phyloP scores from a whole-genome alignment of 257 asterid genomes.

The Thymus mandschuricus region DNA sequence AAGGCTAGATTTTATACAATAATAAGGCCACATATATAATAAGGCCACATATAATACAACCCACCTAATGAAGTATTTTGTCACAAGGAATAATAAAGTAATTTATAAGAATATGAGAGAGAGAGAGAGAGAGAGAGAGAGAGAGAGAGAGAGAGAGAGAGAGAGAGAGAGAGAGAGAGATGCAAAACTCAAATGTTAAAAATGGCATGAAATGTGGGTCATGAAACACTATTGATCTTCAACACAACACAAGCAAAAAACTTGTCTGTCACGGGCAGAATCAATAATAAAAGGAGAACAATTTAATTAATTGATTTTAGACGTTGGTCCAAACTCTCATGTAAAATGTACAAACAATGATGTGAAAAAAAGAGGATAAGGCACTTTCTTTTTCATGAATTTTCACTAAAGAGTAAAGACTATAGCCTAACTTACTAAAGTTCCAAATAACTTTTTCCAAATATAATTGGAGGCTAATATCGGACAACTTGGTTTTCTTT shows the following conservation, averaged over 20 bases:
- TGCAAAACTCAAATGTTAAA: constrained; percentile 19
- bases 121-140: not conserved
- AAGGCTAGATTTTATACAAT: too few species aligned
- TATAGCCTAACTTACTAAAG: constrained; percentile 46
- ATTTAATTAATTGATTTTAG: not conserved
- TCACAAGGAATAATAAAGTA: too few species aligned
- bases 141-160: not conserved
- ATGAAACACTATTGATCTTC: constrained; percentile 26
- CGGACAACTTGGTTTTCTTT: not conserved
- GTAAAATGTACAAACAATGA: constrained; percentile 23
- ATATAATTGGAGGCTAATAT: constrained; percentile 23
- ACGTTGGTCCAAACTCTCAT: constrained; percentile 38
- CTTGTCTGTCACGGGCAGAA: constrained; percentile 62
- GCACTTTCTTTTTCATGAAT: constrained; percentile 12
- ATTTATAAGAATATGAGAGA: not conserved
- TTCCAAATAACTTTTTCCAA: constrained; percentile 27
- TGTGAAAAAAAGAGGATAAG: constrained; percentile 29
- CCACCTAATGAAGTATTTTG: too few species aligned
- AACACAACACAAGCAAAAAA: constrained; percentile 26
- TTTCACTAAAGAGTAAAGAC: constrained; percentile 26
- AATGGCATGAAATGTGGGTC: constrained; percentile 35
- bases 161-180: not conserved
- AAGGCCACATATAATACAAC: too few species aligned
- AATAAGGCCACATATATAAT: too few species aligned
- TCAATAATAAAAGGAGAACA: constrained; percentile 3